Base-by-base conservation (phyloP, 2,329 filamentous ascomycete species). In the Tolypocladium paradoxum region DNA sequence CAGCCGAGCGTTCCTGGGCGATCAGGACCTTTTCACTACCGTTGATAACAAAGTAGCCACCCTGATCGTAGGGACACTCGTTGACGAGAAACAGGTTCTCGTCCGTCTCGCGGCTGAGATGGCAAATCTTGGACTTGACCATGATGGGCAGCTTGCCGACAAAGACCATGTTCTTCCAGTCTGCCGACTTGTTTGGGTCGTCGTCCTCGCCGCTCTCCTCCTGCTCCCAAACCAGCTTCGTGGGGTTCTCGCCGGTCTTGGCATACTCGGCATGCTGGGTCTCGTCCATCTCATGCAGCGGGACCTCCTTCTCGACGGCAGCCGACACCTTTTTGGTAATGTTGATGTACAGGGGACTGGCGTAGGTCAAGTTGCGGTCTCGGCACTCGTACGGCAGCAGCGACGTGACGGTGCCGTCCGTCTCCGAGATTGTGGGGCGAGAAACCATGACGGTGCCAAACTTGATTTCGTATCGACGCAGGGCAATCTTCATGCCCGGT, bases 31-130 rank as follows among this genome's bases (percentile, higher is more conserved):
- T 99, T 68, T 99, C 93, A 70, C 89, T 95, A 45, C 93, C 93
- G 73, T 99, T 99, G 78, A 99, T 99, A 63, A 99, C 90, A 66
- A 99, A 99, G 72, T 99, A 99, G 60, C 93, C 93, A 61, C 93
- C 93, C 66, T 96, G 93, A 65, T 99, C 93, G 69, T 96, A 99
- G 0, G 93, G 93, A 61, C 93, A 99, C 72, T 99, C 93, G 66
- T 96, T 96, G 70, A 95, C 85, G 48, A 88, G 79, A 68, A 95
- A 97, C 2, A 99, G 78, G 49, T 88, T 86, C 51, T 93, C 85
- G 59, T 97, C 92, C 49, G 83, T 82, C 65, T 95, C 82, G 60
- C 87, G 85, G 61, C 87, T 87, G 60, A 99, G 73, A 59, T 95
- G 89, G 70, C 93, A 99, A 62, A 95, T 93, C 70, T 92, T 89